These are phyloP conservation scores for Bruguiera gymnorhiza DNA, from an alignment of 345 rosid genomes.

Conservation along the genomic window DNA sequence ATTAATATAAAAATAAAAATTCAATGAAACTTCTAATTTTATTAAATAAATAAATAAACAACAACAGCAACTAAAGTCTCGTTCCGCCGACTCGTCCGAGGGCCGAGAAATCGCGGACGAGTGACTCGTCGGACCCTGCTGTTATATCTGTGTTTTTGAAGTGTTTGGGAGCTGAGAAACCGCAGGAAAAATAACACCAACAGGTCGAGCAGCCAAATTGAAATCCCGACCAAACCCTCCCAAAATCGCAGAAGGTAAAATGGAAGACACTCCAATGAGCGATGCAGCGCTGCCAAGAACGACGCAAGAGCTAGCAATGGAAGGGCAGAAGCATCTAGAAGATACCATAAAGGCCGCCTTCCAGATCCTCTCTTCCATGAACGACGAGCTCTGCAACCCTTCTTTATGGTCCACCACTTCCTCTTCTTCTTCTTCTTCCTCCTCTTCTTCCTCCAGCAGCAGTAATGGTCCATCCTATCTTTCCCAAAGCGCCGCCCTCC, in stretches of 20 bases:
- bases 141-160: not conserved
- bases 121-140: no score
- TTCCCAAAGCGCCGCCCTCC: slow-evolving; percentile 26
- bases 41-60: no score
- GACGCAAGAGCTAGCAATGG: slow-evolving; percentile 80
- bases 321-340: slow-evolving; percentile 83
- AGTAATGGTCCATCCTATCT: slow-evolving; percentile 29
- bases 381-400: slow-evolving; percentile 93
- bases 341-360: slow-evolving; percentile 85
- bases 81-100: no score
- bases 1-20: no score
- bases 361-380: slow-evolving; percentile 81
- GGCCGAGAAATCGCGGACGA: no score
- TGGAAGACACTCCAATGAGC: slow-evolving; percentile 20
- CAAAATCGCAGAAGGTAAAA: not conserved
- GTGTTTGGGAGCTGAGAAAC: not conserved
- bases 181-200: not conserved
- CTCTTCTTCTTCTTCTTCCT: slow-evolving; percentile 14
- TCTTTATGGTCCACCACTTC: slow-evolving; percentile 65
- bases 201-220: no score
- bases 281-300: slow-evolving; percentile 30
- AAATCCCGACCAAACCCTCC: no score
- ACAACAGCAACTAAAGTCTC: no score
- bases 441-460: slow-evolving; percentile 14
- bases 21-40: no score